Percentiles rank a stretch among this genome's conserved stretches.
Evolutionary conservation across 495 filamentous ascomycete genomes (phyloP).

Genomic region (Pseudomonodictys pantanalensis): DNA sequence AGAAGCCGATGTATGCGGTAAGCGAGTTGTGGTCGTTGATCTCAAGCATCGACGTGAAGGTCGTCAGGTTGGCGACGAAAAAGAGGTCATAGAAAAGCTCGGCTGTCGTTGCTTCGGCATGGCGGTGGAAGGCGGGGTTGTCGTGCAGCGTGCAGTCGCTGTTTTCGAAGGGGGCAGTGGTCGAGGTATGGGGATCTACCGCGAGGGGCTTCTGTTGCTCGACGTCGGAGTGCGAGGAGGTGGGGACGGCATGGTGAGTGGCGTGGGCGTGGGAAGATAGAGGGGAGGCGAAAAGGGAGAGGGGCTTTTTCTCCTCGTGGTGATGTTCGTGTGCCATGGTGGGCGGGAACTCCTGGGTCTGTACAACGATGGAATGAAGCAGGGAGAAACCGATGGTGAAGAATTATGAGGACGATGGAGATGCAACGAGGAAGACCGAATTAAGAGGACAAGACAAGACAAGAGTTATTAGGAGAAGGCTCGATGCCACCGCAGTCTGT

Average conservation of each 20-base stretch:
- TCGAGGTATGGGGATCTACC: slow-evolving; percentile 7
- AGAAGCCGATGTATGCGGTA: slow-evolving; percentile 59
- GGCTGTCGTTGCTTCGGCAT: slow-evolving; percentile 37
- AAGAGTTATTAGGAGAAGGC: no score
- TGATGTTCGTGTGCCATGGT: slow-evolving; percentile 21
- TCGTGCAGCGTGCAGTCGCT: slow-evolving; percentile 29
- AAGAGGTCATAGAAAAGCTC: slow-evolving; percentile 41
- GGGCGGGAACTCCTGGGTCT: not conserved
- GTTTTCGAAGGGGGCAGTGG: slow-evolving; percentile 20
- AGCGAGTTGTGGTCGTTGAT: slow-evolving; percentile 41
- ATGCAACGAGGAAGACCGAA: no score
- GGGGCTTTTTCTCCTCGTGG: slow-evolving; percentile 16
- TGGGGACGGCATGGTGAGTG: not conserved
- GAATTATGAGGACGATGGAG: not conserved
- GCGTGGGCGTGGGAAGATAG: not conserved
- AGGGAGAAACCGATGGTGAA: not conserved
- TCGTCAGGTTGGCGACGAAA: slow-evolving; percentile 39
- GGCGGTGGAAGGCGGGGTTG: slow-evolving; percentile 32
- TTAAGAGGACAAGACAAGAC: no score
- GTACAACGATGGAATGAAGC: not conserved
- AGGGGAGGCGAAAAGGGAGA: slow-evolving; percentile 17
- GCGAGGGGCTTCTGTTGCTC: no score
- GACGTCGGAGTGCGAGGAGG: not conserved
- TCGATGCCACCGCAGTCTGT: no score
- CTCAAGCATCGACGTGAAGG: slow-evolving; percentile 35